A percentile compares a stretch with the other conserved stretches of the same genome.
Conservation (phyloP, 805 yeast species). For the Maudiozyma bulderi region DNA sequence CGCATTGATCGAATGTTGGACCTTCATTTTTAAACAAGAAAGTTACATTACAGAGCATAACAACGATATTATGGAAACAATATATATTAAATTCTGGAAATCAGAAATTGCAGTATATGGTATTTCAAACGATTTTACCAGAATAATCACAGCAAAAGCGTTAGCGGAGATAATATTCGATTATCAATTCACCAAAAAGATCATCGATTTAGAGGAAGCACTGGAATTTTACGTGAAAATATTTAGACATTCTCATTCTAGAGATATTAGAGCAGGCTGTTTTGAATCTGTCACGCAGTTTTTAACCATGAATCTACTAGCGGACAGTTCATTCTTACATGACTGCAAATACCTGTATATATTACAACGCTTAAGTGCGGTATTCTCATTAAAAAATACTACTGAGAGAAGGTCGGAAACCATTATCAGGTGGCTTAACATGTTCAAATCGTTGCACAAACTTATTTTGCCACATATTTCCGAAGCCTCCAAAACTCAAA, state of each 20-base stretch:
- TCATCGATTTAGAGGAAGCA: conserved; percentile 13
- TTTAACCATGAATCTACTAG: conserved; percentile 19
- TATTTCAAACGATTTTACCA: conserved; percentile 20
- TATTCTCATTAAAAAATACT: conserved; percentile 21
- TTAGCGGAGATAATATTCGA: conserved; percentile 30
- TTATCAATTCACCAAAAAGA: conserved; percentile 13
- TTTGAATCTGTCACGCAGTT: conserved; percentile 33
- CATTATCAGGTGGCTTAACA: conserved; percentile 17
- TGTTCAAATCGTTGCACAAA: conserved; percentile 17
- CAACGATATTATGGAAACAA: conserved; percentile 7
- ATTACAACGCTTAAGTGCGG: conserved; percentile 17
- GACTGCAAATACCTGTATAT: conserved; percentile 21
- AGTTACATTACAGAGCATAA: conserved; percentile 17
- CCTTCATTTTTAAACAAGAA: conserved; percentile 13
- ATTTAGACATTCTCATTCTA: conserved; percentile 11
- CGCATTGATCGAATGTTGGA: conserved; percentile 20
- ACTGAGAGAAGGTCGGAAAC: conserved; percentile 11
- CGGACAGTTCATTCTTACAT: conserved; percentile 21
- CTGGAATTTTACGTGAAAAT: conserved; percentile 17
- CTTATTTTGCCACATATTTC: conserved; percentile 20
- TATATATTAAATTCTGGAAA: conserved; percentile 17
- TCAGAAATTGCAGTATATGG: conserved; percentile 23
- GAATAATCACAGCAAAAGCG: conserved; percentile 25
- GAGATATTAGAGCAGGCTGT: conserved; percentile 26
- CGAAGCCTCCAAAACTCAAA: conserved; percentile 28